Evolutionary conservation across 495 filamentous ascomycete species (phyloP).

Genomic region (Annulohypoxylon moriforme): DNA sequence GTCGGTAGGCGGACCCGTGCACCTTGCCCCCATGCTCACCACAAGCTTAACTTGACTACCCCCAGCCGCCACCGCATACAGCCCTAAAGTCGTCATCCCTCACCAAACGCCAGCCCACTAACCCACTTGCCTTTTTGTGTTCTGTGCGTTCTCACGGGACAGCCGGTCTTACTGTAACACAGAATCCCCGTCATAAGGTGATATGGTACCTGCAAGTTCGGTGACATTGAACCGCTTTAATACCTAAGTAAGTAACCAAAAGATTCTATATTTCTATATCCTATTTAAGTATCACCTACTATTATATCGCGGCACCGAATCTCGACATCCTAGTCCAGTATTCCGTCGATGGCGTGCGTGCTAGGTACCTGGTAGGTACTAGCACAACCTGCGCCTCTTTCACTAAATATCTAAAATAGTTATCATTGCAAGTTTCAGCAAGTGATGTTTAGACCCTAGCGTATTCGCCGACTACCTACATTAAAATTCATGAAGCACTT

Average conservation of each 20-base stretch:
- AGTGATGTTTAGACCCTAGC: neutral
- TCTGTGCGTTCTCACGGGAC: neutral
- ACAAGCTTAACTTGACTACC: slow-evolving; percentile 28
- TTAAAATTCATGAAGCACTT: neutral
- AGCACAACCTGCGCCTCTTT: slow-evolving; percentile 17
- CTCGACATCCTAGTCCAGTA: neutral
- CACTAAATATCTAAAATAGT: neutral
- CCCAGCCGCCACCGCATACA: slow-evolving; percentile 11
- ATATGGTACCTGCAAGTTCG: neutral
- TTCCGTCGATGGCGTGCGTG: neutral
- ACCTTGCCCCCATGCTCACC: slow-evolving; percentile 32
- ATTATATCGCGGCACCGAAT: neutral
- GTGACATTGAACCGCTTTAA: neutral
- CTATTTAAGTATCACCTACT: neutral
- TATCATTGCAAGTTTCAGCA: slow-evolving; percentile 2
- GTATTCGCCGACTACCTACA: neutral
- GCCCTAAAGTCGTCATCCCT: slow-evolving; percentile 1
- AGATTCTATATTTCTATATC: slow-evolving; percentile 19
- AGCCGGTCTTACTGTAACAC: slow-evolving; percentile 19
- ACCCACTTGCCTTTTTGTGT: neutral
- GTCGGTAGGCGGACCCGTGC: slow-evolving; percentile 34
- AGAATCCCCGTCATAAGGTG: neutral
- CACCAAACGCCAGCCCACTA: neutral
- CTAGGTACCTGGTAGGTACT: too few relatives aligned
- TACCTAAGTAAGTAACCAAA: neutral